Evolutionary conservation across 1,139 yeast species (phyloP).

Genomic region (Taphrina sp.): DNA sequence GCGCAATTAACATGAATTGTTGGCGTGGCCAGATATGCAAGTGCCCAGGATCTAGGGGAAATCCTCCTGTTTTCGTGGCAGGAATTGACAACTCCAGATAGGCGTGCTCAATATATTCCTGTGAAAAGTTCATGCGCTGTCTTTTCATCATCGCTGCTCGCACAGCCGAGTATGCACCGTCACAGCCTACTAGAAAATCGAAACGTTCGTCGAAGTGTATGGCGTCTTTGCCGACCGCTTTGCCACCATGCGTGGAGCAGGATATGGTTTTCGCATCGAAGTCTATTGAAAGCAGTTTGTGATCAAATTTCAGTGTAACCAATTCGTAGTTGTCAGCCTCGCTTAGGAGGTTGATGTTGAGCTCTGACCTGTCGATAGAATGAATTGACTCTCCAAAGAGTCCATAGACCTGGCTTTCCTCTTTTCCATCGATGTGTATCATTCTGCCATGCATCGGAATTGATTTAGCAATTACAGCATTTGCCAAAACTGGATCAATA

Average conservation of each 20-base stretch:
- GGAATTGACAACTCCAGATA: conserved; percentile 79
- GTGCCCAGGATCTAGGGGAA: conserved; percentile 62
- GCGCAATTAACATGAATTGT: conserved; percentile 81
- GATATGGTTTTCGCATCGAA: conserved; percentile 38
- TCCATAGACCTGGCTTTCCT: conserved; percentile 73
- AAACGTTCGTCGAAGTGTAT: no score
- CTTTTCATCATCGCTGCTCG: conserved; percentile 61
- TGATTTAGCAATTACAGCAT: conserved; percentile 56
- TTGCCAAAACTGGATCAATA: conserved; percentile 61
- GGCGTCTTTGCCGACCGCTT: conserved; percentile 42
- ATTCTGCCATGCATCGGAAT: conserved; percentile 88
- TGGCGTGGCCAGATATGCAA: conserved; percentile 93
- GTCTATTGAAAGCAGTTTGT: conserved; percentile 53
- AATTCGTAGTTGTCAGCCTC: conserved; percentile 54
- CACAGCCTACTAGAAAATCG: conserved; percentile 78
- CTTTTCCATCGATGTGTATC: conserved; percentile 76
- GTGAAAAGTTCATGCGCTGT: conserved; percentile 62
- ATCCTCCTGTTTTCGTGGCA: conserved; percentile 45
- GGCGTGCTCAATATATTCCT: conserved; percentile 79
- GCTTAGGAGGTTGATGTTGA: conserved; percentile 64
- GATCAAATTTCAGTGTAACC: conserved; percentile 56
- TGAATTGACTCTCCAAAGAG: conserved; percentile 71
- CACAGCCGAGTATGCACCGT: conserved; percentile 78
- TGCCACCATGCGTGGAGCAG: conserved; percentile 23
- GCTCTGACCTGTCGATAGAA: conserved; percentile 72